Base-by-base conservation (phyloP, 805 yeast genomes). In the Huiozyma sinensis region DNA sequence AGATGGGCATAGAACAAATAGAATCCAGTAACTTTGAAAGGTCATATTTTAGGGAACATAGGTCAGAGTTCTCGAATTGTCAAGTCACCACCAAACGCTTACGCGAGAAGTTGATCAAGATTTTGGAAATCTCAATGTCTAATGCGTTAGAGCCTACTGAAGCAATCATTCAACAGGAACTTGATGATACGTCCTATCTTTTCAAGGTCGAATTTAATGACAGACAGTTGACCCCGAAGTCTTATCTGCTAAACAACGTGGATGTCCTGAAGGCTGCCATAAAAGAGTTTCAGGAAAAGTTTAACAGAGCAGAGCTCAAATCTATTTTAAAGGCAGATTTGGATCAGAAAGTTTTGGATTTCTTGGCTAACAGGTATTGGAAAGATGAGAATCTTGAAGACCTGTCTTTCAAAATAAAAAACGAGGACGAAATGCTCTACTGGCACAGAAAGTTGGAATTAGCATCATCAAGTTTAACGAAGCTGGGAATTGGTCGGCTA, bases 181-280 rank as follows among this genome's bases (percentile, higher is more conserved):
- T 89, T 38, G 99, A 94, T 60, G 98, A 94, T 55, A 78, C 97
- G 0, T 69, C 92, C 1, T 92, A 92, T 60, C 79, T 82, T 59
- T 92, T 87, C 68, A 92, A 92, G 61, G 99, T 92, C 27, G 97
- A 92, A 63, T 92, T 88, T 65, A 92, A 92, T 59, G 99, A 92
- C 63, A 76, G 97, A 43, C 85, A 83, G 33, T 70, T 92, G 50
- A 92, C 99, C 0, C 95, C 97, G 11, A 92, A 88, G 56, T 86
- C 95, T 46, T 92, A 92, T 58, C 71, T 92, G 53, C 95, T 97
- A 24, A 90, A 85, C 57, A 86, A 92, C 44, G 77, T 92, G 32
- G 99, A 92, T 62, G 68, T 83, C 41, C 71, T 94, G 57, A 92
- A 92, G 61, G 70, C 83, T 35, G 81, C 87, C 0, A 80, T 90